Percentiles rank a stretch among this genome's conserved stretches.
Evolutionary conservation across 495 filamentous ascomycete genomes (phyloP).

Genomic region (Neurospora sp.): DNA sequence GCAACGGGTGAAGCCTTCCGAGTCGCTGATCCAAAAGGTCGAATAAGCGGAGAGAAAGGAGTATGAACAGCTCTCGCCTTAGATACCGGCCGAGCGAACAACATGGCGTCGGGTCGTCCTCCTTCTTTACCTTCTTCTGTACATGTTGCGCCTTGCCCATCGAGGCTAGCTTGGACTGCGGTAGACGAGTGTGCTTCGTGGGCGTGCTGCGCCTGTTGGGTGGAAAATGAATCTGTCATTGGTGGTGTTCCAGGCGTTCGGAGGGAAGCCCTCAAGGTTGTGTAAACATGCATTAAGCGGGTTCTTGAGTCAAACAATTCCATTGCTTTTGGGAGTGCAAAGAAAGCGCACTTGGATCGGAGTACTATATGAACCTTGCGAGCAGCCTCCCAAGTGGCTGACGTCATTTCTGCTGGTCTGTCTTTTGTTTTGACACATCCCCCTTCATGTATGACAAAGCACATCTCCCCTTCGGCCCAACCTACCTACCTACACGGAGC

Average conservation of each 20-base stretch:
- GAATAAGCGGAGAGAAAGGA: slow-evolving; percentile 6
- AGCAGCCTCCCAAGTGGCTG: not conserved
- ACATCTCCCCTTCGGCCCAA: not conserved
- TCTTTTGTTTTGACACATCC: not conserved
- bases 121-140: not conserved
- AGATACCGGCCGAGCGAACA: not conserved
- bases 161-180: not conserved
- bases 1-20: slow-evolving; percentile 41
- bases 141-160: not conserved
- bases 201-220: not conserved
- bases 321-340: not conserved
- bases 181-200: not conserved
- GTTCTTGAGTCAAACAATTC: not conserved
- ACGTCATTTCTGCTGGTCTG: not conserved
- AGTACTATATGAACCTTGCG: not conserved
- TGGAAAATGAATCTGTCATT: not conserved
- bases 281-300: not conserved
- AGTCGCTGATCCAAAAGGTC: slow-evolving; percentile 28
- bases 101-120: not conserved
- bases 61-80: not conserved
- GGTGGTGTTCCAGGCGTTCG: not conserved
- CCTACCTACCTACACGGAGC: not conserved
- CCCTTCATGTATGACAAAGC: not conserved
- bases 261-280: not conserved
- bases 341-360: not conserved